Evolutionary conservation across 2,329 filamentous ascomycete species (phyloP), one percentile per base, ranked within the genome.

Genomic region (Cytospora piceicola): DNA sequence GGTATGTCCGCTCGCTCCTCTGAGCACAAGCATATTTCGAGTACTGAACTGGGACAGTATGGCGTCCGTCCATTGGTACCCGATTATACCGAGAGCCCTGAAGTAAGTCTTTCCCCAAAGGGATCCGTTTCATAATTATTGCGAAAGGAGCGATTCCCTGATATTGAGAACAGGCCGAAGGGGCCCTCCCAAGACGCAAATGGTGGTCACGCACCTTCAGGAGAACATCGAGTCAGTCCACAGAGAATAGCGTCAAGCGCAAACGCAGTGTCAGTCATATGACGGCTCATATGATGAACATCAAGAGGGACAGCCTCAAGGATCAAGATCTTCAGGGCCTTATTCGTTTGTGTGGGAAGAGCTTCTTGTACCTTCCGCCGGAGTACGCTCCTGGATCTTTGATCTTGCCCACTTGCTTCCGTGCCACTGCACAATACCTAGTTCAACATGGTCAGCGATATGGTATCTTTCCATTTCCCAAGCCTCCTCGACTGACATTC

Each of bases 351-450:
- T 88, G 86, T 69, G 88, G 88, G 46, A 86, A 85, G 72, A 88
- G 86, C 72, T 76, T 85, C 34, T 76, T 91, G 57, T 85, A 87
- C 70, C 77, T 91, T 11, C 87, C 88, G 0, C 69, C 78, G 3
- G 86, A 88, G 61, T 85, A 88, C 70, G 79, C 86, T 4, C 82
- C 86, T 1, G 80, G 82, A 22, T 82, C 83, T 29, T 75, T 91
- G 30, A 76, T 84, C 22, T 76, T 91, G 34, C 88, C 88, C 11
- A 90, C 88, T 4, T 89, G 88, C 69, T 80, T 91, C 58, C 85
- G 88, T 54, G 88, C 88, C 12, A 87, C 85, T 11, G 87, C 85
- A n/a, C 85, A 90, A 69, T 83, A 87, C 72, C 80, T 91, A 12
- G 79, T 87, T 3, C 84, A 89, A 57, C 77, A 89, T 73, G 84